Evolutionary conservation across 2,329 filamentous ascomycete species (phyloP).

Genomic region (Aspergillus unguis): DNA sequence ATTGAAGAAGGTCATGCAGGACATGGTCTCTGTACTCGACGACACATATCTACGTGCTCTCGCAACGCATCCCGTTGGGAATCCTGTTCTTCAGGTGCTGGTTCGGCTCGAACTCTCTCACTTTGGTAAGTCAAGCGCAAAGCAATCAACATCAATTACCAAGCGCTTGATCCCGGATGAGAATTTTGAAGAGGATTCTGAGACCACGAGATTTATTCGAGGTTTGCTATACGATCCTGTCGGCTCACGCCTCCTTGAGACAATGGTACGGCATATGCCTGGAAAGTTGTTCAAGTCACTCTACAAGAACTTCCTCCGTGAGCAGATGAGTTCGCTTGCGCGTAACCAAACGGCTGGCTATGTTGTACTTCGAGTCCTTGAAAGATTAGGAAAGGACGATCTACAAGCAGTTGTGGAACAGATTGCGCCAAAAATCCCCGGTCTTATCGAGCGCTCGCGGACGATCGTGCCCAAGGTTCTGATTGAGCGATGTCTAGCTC

Average conservation of each 20-base stretch:
- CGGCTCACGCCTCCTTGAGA: constrained; percentile 85
- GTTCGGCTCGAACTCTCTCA: constrained; percentile 79
- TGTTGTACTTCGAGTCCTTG: constrained; percentile 76
- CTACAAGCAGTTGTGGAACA: constrained; percentile 68
- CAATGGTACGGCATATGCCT: constrained; percentile 73
- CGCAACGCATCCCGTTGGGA: constrained; percentile 84
- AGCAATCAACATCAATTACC: constrained; percentile 66
- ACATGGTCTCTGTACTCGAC: constrained; percentile 72
- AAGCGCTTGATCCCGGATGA: constrained; percentile 76
- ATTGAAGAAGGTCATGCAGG: constrained; percentile 75
- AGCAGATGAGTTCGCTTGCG: constrained; percentile 73
- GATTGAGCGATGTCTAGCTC: constrained; percentile 75
- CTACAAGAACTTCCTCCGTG: constrained; percentile 74
- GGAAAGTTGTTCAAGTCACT: constrained; percentile 89
- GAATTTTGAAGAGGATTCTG: constrained; percentile 67
- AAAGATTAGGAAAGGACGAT: constrained; percentile 82
- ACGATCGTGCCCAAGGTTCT: constrained; percentile 76
- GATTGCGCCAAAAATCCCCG: constrained; percentile 69
- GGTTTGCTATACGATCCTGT: constrained; percentile 85
- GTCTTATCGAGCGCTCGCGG: constrained; percentile 70
- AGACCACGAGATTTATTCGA: constrained; percentile 76
- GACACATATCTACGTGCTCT: constrained; percentile 76
- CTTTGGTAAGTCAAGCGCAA: constrained; percentile 64
- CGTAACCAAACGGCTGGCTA: constrained; percentile 90
- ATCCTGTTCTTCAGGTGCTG: constrained; percentile 87